These are phyloP conservation scores for Fusarium sp. DNA, from an alignment of 2,329 filamentous ascomycete species.

Conservation along the genomic window DNA sequence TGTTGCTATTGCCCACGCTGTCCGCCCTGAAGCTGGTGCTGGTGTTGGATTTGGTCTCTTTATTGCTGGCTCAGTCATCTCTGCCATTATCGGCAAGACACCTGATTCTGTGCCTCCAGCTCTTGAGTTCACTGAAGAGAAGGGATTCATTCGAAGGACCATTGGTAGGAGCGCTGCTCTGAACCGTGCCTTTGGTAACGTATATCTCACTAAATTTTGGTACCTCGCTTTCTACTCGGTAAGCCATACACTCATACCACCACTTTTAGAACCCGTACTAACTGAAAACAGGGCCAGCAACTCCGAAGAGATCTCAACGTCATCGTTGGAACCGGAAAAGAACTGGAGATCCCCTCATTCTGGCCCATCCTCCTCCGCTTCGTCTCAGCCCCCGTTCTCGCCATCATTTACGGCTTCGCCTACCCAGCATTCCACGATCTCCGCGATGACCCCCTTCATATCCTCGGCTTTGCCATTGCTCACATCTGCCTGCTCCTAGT, in stretches of 20 bases:
- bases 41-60: slow-evolving; percentile 66
- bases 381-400: slow-evolving; percentile 60
- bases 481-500: slow-evolving; percentile 61
- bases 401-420: slow-evolving; percentile 64
- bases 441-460: slow-evolving; percentile 62
- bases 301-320: slow-evolving; percentile 66
- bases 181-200: slow-evolving; percentile 53
- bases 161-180: slow-evolving; percentile 20
- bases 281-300: slow-evolving; percentile 62
- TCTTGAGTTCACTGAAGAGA: slow-evolving; percentile 56
- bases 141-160: slow-evolving; percentile 52
- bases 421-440: slow-evolving; percentile 62
- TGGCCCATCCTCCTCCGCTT: slow-evolving; percentile 64
- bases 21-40: slow-evolving; percentile 59
- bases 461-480: slow-evolving; percentile 62
- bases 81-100: slow-evolving; percentile 55
- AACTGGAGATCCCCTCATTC: slow-evolving; percentile 68
- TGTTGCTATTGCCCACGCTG: slow-evolving; percentile 61
- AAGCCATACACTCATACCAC: slow-evolving; percentile 38
- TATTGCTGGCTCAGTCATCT: slow-evolving; percentile 53
- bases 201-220: slow-evolving; percentile 59
- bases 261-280: background rate
- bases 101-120: slow-evolving; percentile 55
- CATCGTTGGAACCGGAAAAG: slow-evolving; percentile 62
- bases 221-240: slow-evolving; percentile 69